Evolutionary conservation across 345 rosid species (phyloP).

Genomic region (Eucalyptus cloeziana): DNA sequence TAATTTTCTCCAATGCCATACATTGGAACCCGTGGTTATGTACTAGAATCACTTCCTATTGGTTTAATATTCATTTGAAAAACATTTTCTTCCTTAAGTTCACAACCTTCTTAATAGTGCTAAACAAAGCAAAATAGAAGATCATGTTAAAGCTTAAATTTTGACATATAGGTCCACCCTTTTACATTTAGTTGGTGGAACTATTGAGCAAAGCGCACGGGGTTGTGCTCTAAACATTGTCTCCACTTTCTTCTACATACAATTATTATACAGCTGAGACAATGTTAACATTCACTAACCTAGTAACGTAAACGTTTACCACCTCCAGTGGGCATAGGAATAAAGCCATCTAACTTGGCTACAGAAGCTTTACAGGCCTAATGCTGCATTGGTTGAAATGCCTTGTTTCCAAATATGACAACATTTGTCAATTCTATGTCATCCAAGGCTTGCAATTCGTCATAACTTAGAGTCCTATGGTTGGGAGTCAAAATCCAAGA

Average conservation of each 20-base stretch:
- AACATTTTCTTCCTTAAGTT: too few relatives aligned
- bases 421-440: constrained; percentile 72
- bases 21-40: too few relatives aligned
- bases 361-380: constrained; percentile 67
- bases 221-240: too few relatives aligned
- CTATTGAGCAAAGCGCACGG: accelerated
- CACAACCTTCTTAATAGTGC: too few relatives aligned
- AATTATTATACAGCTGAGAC: accelerated
- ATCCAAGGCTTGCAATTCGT: constrained; percentile 67
- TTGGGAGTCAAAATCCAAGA: constrained; percentile 3
- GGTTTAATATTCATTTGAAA: too few relatives aligned
- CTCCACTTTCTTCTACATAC: too few relatives aligned
- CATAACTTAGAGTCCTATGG: constrained; percentile 35
- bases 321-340: constrained; percentile 90
- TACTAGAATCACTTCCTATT: too few relatives aligned
- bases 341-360: constrained; percentile 63
- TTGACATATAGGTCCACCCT: too few relatives aligned
- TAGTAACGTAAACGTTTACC: constrained; percentile 89
- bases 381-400: constrained; percentile 71
- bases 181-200: too few relatives aligned
- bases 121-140: too few relatives aligned
- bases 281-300: constrained; percentile 26
- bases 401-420: constrained; percentile 21
- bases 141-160: too few relatives aligned
- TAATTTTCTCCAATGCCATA: too few relatives aligned